Evolutionary conservation across 805 yeast species (phyloP), one percentile per base, ranked within the genome.

Genomic region (Scheffersomyces lignosus): DNA sequence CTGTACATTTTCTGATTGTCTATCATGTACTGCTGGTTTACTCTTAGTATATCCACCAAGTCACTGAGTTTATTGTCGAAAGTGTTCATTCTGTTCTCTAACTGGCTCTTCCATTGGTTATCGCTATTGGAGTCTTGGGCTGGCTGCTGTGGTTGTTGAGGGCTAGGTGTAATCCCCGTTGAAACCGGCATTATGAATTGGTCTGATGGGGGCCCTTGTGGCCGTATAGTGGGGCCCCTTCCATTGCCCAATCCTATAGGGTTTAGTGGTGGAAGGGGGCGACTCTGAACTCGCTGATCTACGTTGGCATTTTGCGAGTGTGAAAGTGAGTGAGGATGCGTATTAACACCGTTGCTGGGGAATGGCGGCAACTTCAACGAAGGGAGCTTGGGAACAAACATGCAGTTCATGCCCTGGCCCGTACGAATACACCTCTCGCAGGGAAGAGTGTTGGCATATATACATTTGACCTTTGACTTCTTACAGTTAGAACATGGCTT

Each of bases 401-500:
- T 73, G 48, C 88, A 82, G 30, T 50, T 49, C 13, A 49, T 43
- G 3, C 71, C 73, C 18, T 75, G 64, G 13, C 76, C 76, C 14
- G 64, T 69, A 26, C 71, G 68, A 12, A 64, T 45, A 52, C 89
- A 82, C 38, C 86, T 53, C 43, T 72, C 75, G 53, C 89, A 82
- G 1, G 82, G 81, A 35, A 74, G 58, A 2, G 56, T 45, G 2
- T 62, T 64, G 4, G 62, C 48, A 48, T 78, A 78, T 26, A 70
- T 70, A 48, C 89, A 82, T 54, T 73, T 79, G 18, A 81, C 80
- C 56, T 82, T 82, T 15, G 82, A 68, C 49, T 67, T 67, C 38
- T 84, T 72, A 53, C 89, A 82, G 47, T 70, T 68, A 16, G 77
- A 66, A 54, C 89, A 82, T 3, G 88, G 87, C 49, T 76, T 80